Conservation (phyloP, 139 green algal species). For the Limnomonas spitsbergensis region DNA sequence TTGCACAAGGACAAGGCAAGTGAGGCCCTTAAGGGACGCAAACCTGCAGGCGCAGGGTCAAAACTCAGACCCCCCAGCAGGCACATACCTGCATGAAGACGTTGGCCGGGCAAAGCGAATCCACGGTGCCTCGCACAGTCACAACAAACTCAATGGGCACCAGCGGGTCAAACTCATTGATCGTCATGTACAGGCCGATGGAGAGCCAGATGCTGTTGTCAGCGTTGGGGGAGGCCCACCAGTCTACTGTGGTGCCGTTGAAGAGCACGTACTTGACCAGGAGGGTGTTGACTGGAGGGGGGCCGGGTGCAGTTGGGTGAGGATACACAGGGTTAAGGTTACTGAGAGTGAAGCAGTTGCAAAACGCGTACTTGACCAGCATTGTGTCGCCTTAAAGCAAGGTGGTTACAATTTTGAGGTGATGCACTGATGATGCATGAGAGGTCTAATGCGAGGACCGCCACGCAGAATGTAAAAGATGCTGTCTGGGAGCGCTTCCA, state of each 20-base stretch:
- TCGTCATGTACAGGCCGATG: constrained; percentile 4
- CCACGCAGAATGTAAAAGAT: too few species aligned
- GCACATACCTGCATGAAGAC: too few species aligned
- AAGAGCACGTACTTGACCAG: constrained; percentile 38
- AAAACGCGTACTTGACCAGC: too few species aligned
- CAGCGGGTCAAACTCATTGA: constrained; percentile 10
- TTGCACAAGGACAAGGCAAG: too few species aligned
- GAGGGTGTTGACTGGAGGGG: constrained; percentile 34
- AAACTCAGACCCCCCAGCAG: not conserved
- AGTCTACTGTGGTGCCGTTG: constrained; percentile 24
- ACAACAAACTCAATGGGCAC: constrained; percentile 29
- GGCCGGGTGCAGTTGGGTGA: too few species aligned
- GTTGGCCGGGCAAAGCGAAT: constrained; percentile 12
- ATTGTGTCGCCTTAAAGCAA: too few species aligned
- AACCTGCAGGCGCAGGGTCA: not conserved
- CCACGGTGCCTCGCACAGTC: constrained; percentile 29
- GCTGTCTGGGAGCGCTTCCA: too few species aligned
- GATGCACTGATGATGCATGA: too few species aligned
- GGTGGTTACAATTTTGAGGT: too few species aligned
- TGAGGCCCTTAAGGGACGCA: too few species aligned
- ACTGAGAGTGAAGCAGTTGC: not conserved
- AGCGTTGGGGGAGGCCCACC: constrained; percentile 3
- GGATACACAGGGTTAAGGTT: not conserved
- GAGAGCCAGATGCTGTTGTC: constrained; percentile 31
- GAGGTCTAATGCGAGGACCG: too few species aligned